Base-by-base conservation (phyloP, 169 alveolate genomes). In the Plasmodium relictum region DNA sequence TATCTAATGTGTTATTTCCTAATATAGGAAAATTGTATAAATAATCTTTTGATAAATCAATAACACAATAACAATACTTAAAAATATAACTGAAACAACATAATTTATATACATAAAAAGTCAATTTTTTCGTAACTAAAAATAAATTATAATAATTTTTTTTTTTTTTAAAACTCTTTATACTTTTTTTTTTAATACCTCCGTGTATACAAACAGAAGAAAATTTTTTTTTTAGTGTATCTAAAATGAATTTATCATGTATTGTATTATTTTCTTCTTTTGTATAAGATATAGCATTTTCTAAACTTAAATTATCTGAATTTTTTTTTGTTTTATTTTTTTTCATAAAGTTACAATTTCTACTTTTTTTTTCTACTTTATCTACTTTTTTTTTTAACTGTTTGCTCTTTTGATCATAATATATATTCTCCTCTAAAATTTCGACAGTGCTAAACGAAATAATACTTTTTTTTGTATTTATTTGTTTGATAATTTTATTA, bases 91-190 rank as follows among this genome's bases (percentile, higher is more conserved):
- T 18, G 8, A 24, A 54, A 14, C 6, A 54, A 54, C 22, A 54
- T 16, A 54, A 54, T 54, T 54, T 54, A 54, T 12, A 54, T 54
- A 54, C 22, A 10, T 54, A 54, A 54, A 54, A 54, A 54, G 63
- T 54, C 16, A 18, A 54, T 54, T 54, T 54, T 16, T 22, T 54
- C 22, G 63, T 54, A 3, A 24, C 9, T 54, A 54, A 54, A n/a
- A 54, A 18, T 54, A 54, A 10, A 31, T 31, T 31, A 31, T 31
- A 31, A 31, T 31, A 31, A 31, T 31, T 31, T 31, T 31, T 31
- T 31, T 31, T 31, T 31, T 31, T 31, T 31, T 3, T 31, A 31
- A 31, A 2, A 31, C 6, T 31, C 1, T 31, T 31, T 31, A 31
- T 31, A 31, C 3, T 3, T 31, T 31, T 31, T 31, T 31, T 31